Percentiles rank a stretch among this genome's conserved stretches.
These are phyloP conservation scores for Fraxinus dipetala DNA, from an alignment of 305 asterid species.

Conservation along the genomic window DNA sequence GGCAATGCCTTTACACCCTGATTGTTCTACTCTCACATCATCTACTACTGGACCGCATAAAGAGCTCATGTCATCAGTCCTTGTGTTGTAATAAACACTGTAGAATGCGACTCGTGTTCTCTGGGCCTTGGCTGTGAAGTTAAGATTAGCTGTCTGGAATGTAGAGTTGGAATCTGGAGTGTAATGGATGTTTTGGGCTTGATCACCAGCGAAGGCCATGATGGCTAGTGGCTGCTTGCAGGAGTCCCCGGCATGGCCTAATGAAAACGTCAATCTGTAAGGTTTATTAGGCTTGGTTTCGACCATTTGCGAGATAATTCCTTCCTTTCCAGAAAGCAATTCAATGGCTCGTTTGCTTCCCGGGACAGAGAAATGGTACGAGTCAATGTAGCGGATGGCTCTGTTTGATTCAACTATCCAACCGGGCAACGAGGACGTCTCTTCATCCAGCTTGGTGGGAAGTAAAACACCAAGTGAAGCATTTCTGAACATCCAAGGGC, in stretches of 20 bases:
- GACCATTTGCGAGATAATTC: conserved; percentile 95
- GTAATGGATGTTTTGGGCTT: conserved; percentile 74
- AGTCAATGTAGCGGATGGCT: conserved; percentile 87
- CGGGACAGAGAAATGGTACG: conserved; percentile 70
- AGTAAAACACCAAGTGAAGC: conserved; percentile 87
- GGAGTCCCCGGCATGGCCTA: conserved; percentile 83
- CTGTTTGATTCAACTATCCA: conserved; percentile 96
- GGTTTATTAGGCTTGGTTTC: conserved; percentile 71
- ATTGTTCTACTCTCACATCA: conserved; percentile 67
- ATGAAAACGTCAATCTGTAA: conserved; percentile 52
- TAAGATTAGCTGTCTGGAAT: conserved; percentile 55
- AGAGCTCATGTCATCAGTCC: conserved; percentile 90
- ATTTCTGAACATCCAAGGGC: conserved; percentile 93
- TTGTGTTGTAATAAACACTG: conserved; percentile 86
- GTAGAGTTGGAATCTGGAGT: conserved; percentile 73
- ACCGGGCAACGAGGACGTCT: conserved; percentile 84
- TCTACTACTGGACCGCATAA: conserved; percentile 96
- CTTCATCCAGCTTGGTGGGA: conserved; percentile 88
- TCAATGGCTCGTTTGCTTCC: conserved; percentile 90
- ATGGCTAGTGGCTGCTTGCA: conserved; percentile 84
- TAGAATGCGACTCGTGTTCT: conserved; percentile 85
- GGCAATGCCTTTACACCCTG: conserved; percentile 40
- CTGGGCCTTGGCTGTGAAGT: conserved; percentile 83
- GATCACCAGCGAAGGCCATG: conserved; percentile 95
- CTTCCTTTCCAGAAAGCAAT: conserved; percentile 86